Evolutionary conservation across 2,329 filamentous ascomycete species (phyloP), one percentile per base, ranked within the genome.

Genomic region (Botrytis fabae): DNA sequence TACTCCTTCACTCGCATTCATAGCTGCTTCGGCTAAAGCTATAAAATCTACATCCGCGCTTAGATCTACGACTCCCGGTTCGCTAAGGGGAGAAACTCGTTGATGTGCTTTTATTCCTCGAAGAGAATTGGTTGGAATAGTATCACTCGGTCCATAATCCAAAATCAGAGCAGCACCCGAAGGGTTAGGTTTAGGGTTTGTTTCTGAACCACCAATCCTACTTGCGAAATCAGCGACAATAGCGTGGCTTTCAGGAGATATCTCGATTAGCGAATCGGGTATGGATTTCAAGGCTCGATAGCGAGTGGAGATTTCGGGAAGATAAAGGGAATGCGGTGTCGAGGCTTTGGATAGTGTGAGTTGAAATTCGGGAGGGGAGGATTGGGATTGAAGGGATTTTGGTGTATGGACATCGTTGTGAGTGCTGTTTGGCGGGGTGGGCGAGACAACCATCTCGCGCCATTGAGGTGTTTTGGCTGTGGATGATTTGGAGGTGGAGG

Each of bases 41-140:
- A 89, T 88, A 80, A 99, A 99, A 82, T 99, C 96, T 0, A 99
- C 96, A 80, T 99, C 95, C 0, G 93, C 95, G 76, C 91, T 94
- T 35, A 99, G 85, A 80, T 99, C 96, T 4, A 97, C 94, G 40
- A 91, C 87, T 0, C 96, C 96, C 0, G 96, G 93, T 9, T 89
- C 86, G 1, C 88, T 86, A 78, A 99, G 94, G 6, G 96, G 94
- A 35, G 90, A 94, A 63, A 97, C 92, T 38, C 87, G 86, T 38
- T 86, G 85, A 83, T 99, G 96, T 22, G 87, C 85, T 51, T 90
- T 89, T 81, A 99, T 98, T 35, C 96, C 96, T 46, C 96, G 92
- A 35, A 99, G 87, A 0, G 94, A 97, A 85, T 97, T 97, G 74
- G 92, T 85, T 4, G 96, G 96, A 66, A 99, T 90, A 0, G 88